Evolutionary conservation across 1,284 basidiomycete species (phyloP), one percentile per base, ranked within the genome.

Genomic region (Cryptococcus sp.): DNA sequence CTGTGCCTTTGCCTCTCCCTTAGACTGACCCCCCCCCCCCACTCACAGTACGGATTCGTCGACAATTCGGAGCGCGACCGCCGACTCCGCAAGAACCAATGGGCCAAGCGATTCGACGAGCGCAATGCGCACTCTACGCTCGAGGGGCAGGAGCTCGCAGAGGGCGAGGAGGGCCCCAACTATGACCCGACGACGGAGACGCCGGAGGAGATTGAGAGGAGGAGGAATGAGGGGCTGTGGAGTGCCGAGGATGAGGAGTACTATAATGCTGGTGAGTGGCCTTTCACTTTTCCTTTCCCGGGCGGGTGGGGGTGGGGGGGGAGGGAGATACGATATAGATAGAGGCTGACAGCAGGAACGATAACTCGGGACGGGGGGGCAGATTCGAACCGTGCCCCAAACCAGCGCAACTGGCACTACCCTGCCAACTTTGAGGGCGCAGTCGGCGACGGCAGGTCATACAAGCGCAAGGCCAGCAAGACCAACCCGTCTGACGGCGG

Each of bases 31-130:
- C 21, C 18, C 4, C 3, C n/a, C 38, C 28, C 12, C 35, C 42
- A 13, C 21, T 18, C 15, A 16, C 54, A 70, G 60, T 90, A 89
- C 71, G 92, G 92, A 37, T 85, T 97, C 48, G 84, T 96, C 64
- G 84, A 93, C 72, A 86, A 83, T 28, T 79, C 84, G 21, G 84
- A 87, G 65, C 85, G 88, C 68, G 82, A 84, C 66, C 87, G 90
- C 69, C 85, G 87, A 60, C 82, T 86, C 67, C 83, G 82, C 57
- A 87, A 87, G 71, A 89, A 86, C 47, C 87, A 91, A 67, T 96
- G 92, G 92, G 87, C 90, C 4, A 80, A 79, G 56, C 85, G 89
- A 53, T 95, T 91, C 79, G 86, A 89, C 56, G 91, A 94, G 68
- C 85, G 90, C 52, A 81, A 87, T n/a, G 81, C 84, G 0, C 78